Base-by-base conservation (phyloP, 306 rosid species). In the Dryas drummondii region DNA sequence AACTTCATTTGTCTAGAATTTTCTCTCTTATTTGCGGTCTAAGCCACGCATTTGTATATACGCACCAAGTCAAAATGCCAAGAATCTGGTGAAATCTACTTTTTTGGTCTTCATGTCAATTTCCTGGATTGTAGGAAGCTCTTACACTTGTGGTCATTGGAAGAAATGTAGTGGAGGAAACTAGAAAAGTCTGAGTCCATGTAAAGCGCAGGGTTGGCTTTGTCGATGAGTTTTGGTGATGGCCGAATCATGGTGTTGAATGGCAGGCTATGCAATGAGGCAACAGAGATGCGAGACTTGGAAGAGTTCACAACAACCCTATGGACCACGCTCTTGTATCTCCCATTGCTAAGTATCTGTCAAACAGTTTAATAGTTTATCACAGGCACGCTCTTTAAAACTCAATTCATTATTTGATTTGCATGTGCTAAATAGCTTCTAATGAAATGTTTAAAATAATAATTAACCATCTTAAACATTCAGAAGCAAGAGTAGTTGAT, bases 271-370 rank as follows among this genome's bases (percentile, higher is more conserved):
- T 78, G 82, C 57, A 78, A 48, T 0, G 77, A 64, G 26, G 82
- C 85, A 26, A 78, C 57, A 9, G 85, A 82, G 16, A 82, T 55
- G 54, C 82, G 66, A 19, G 82, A 51, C 27, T 59, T 82, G 12
- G 47, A 15, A 5, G 79, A 57, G 60, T 77, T 68, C 44, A 78
- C 78, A 1, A 65, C 14, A 7, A 78, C 85, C 65, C 85, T 77
- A 13, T 78, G 85, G 4, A 72, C 41, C 12, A 78, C 77, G 47
- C 85, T 82, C 76, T 58, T 67, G 79, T 77, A 73, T 49, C 52
- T 73, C 9, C 79, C 82, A 62, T 82, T 78, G 63, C 82, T 72
- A n/a, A 78, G 52, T 42, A 82, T 68, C 85, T 65, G 82, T 49
- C 40, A 32, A 32, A 32, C 2, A 32, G 37, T 32, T 32, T 2